Conservation (phyloP, 768 basidiomycete genomes). For the Boletus sp. region DNA sequence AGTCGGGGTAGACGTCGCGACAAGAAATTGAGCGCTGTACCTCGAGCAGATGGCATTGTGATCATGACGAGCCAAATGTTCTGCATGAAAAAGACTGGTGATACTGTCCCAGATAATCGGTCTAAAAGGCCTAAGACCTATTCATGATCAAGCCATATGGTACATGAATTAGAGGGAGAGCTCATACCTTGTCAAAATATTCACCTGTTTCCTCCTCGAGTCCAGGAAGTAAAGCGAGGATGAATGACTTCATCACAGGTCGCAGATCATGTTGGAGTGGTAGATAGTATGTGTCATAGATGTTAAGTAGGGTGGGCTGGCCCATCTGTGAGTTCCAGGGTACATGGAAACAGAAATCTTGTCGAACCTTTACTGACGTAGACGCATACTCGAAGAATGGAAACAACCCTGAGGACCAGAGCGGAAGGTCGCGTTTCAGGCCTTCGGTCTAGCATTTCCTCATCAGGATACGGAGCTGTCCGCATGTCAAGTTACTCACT, state of each 20-base stretch:
- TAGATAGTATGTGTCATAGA: conserved; percentile 92
- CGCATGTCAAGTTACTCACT: conserved; percentile 44
- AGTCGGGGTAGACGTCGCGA: conserved; percentile 72
- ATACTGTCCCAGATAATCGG: conserved; percentile 77
- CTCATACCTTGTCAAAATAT: conserved; percentile 82
- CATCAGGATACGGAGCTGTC: conserved; percentile 5
- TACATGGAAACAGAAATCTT: conserved; percentile 1
- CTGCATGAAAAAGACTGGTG: conserved; percentile 89
- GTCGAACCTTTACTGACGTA: conserved; percentile 90
- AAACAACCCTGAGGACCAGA: conserved; percentile 96
- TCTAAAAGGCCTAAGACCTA: conserved; percentile 82
- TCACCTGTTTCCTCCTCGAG: conserved; percentile 97
- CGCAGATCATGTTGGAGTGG: conserved; percentile 78
- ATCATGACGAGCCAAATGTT: conserved; percentile 94
- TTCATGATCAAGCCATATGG: conserved; percentile 11
- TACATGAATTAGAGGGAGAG: background rate
- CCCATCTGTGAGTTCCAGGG: background rate
- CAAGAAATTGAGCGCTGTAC: conserved; percentile 85
- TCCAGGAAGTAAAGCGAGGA: conserved; percentile 89
- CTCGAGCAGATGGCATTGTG: conserved; percentile 80
- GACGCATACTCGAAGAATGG: conserved; percentile 99
- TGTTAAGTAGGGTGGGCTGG: conserved; percentile 80
- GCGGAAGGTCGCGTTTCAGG: conserved; percentile 74
- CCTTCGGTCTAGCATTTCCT: conserved; percentile 66
- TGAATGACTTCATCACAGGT: conserved; percentile 91